phyloP scores from a whole-genome alignment of 1,139 yeast genomes.

The Scheffersomyces quercinus region DNA sequence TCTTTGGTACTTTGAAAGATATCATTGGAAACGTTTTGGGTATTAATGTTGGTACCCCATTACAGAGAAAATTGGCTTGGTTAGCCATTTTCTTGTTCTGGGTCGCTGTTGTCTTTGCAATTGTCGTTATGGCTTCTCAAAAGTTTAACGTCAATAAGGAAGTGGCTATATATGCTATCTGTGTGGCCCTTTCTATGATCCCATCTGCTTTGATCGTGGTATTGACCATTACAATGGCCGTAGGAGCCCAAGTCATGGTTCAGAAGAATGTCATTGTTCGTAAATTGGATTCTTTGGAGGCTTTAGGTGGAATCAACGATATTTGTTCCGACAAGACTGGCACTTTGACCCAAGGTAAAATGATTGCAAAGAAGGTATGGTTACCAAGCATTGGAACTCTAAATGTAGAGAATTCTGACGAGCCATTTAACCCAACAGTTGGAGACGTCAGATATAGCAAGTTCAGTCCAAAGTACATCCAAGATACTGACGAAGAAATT shows the following conservation, averaged over 20 bases:
- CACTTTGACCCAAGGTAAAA: conserved; percentile 76
- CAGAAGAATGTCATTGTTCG: conserved; percentile 71
- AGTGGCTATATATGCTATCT: conserved; percentile 81
- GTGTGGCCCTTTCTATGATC: conserved; percentile 81
- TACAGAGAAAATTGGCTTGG: conserved; percentile 66
- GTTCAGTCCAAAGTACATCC: conserved; percentile 43
- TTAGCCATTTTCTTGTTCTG: conserved; percentile 68
- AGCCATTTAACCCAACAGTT: conserved; percentile 71
- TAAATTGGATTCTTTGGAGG: conserved; percentile 76
- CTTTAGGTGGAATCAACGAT: conserved; percentile 77
- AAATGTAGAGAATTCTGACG: conserved; percentile 58
- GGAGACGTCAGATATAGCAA: conserved; percentile 53
- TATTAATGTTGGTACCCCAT: conserved; percentile 74
- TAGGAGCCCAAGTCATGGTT: conserved; percentile 81
- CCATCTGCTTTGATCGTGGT: conserved; percentile 83
- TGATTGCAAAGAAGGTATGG: conserved; percentile 75
- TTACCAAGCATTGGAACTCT: conserved; percentile 74
- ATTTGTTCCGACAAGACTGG: conserved; percentile 87
- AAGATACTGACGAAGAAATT: conserved; percentile 39
- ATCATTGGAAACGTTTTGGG: conserved; percentile 72
- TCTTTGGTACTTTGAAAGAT: conserved; percentile 18
- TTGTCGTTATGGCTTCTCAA: conserved; percentile 80
- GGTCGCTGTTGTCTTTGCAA: conserved; percentile 74
- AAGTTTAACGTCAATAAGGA: conserved; percentile 63
- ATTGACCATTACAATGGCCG: conserved; percentile 82